Evolutionary conservation across 352 stramenopile species (phyloP), one percentile per base, ranked within the genome.

Genomic region (Pythium volutum): DNA sequence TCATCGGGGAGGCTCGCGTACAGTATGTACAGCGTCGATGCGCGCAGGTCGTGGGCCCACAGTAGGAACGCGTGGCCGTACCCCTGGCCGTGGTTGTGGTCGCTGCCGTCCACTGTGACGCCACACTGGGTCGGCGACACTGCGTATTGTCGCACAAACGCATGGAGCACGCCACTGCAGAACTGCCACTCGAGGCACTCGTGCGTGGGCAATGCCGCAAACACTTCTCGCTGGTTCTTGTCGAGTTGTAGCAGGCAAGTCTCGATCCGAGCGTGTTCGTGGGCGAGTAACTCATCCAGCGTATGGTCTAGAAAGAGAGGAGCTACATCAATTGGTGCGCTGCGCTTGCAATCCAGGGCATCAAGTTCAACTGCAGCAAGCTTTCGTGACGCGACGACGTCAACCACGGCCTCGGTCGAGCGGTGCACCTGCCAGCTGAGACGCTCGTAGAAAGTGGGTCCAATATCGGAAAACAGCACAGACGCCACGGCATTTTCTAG

Each of bases 161-260:
- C 76, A 53, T 82, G 87, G 45, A 84, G 60, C 22, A 67, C 64
- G 10, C 81, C 81, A 63, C 87, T 76, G 52, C 66, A 78, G 57
- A 88, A 88, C 55, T 84, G 77, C 81, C 81, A 88, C 53, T 85
- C 81, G 41, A 88, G 67, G 27, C 74, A 86, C 39, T 84, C 71
- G 9, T 76, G 67, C 53, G 74, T 81, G 27, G 81, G 67, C 3
- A 88, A 53, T 15, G 72, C 33, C 18, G 56, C 66, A 51, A 88
- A 87, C 23, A 80, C 73, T 23, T 82, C 73, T 39, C 27, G 54
- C 3, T 57, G 58, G 46, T 69, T 29, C 51, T 71, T 73, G 18
- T 59, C 54, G 20, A 45, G 50, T 27, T 54, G 66, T 15, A 3
- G 25, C 55, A 18, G 87, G 38, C 25, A 81, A 64, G 5, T 53